These are phyloP conservation scores for Cryptococcus hybrid DNA, from an alignment of 1,284 basidiomycete genomes.

Conservation along the genomic window DNA sequence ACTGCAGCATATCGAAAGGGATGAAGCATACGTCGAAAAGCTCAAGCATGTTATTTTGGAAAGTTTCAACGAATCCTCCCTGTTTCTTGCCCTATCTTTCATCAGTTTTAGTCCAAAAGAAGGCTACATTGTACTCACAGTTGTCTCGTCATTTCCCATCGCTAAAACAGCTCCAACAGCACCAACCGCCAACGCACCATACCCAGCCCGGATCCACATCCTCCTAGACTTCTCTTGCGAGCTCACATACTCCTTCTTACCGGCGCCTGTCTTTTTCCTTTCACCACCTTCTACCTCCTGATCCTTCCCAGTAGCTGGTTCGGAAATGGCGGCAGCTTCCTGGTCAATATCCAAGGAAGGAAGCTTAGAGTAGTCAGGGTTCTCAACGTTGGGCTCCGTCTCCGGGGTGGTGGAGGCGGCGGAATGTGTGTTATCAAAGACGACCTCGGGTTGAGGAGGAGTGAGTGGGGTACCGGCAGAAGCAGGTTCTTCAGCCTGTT, in stretches of 20 bases:
- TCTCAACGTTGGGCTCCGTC: background rate
- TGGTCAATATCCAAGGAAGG: constrained; percentile 51
- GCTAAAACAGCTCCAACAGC: constrained; percentile 56
- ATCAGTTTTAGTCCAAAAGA: background rate
- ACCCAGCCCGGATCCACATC: constrained; percentile 56
- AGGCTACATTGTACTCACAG: background rate
- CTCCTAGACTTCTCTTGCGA: constrained; percentile 67
- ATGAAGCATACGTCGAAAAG: constrained; percentile 28
- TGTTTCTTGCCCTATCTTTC: background rate
- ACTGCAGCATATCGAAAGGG: background rate
- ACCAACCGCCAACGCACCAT: constrained; percentile 55
- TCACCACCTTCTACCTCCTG: constrained; percentile 31
- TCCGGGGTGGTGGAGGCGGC: background rate
- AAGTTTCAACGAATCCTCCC: constrained; percentile 11
- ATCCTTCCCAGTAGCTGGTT: constrained; percentile 22
- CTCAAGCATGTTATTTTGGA: constrained; percentile 33
- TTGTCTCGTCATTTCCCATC: background rate
- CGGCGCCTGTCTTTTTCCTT: constrained; percentile 33
- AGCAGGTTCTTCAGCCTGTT: background rate
- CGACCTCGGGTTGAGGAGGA: constrained; percentile 11
- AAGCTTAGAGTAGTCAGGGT: constrained; percentile 39
- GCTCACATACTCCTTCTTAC: constrained; percentile 52
- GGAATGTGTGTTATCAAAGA: background rate
- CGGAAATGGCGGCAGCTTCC: constrained; percentile 27
- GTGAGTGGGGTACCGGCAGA: constrained; percentile 9